phyloP scores from a whole-genome alignment of 345 rosid species.

The Eutrema heterophyllum region DNA sequence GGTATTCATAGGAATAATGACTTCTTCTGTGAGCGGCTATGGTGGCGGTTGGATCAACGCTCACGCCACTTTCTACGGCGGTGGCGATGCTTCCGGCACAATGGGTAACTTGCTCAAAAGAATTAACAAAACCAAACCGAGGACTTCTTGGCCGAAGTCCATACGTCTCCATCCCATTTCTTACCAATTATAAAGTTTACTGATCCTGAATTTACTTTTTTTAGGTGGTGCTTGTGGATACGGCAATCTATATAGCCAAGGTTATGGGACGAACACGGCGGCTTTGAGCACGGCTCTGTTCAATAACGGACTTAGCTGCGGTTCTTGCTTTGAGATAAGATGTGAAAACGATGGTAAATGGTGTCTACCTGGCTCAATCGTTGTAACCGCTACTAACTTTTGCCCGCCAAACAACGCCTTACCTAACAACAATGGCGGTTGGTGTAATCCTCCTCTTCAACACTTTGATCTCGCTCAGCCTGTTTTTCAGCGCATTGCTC shows the following conservation, averaged over 20 bases:
- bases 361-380: constrained; percentile 48
- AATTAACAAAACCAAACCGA: neutral
- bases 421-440: constrained; percentile 50
- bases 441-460: constrained; percentile 66
- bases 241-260: constrained; percentile 56
- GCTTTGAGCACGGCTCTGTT: constrained; percentile 62
- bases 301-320: constrained; percentile 57
- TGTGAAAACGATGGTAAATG: constrained; percentile 50
- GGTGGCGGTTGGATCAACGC: constrained; percentile 73
- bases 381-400: constrained; percentile 60
- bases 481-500: constrained; percentile 51
- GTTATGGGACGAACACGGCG: constrained; percentile 59
- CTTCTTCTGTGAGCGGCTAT: constrained; percentile 15
- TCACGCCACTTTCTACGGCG: constrained; percentile 95
- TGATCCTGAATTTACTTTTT: neutral
- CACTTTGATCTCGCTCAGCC: constrained; percentile 70
- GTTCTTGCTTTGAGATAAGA: constrained; percentile 62
- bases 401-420: constrained; percentile 61
- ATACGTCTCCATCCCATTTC: neutral
- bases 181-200: neutral
- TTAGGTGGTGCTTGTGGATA: constrained; percentile 74
- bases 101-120: constrained; percentile 42
- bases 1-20: constrained; percentile 4
- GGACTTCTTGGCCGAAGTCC: too few relatives aligned
- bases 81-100: constrained; percentile 83